These are phyloP conservation scores for barley (Hordeum vulgare) DNA, from an alignment of 176 grass and related monocot species.

Conservation along the genomic window DNA sequence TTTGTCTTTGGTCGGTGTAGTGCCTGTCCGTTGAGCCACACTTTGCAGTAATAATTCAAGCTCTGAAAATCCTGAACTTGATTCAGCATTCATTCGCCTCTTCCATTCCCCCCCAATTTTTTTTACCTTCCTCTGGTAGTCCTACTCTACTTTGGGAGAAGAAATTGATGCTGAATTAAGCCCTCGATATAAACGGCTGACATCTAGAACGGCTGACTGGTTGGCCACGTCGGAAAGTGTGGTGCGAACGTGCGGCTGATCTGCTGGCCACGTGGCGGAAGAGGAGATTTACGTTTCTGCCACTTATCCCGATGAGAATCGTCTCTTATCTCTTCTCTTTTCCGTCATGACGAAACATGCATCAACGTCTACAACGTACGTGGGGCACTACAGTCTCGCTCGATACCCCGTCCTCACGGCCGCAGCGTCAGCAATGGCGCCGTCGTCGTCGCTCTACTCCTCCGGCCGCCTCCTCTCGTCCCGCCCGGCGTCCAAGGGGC, in stretches of 20 bases:
- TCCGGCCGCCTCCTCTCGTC: conserved; percentile 14
- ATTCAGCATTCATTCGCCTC: background rate
- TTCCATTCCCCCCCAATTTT: background rate
- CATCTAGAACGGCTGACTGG: background rate
- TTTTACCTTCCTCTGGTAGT: no score
- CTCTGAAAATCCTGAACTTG: conserved; percentile 28
- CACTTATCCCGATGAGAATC: conserved; percentile 38
- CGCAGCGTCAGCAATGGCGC: background rate
- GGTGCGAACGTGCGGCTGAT: background rate
- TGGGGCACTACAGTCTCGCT: background rate
- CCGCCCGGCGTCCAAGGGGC: background rate
- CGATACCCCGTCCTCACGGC: background rate
- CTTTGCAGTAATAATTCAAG: conserved; percentile 50
- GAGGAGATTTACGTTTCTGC: conserved; percentile 9
- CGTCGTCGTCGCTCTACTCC: conserved; percentile 17
- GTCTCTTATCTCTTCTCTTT: conserved; percentile 30
- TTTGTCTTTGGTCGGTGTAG: conserved; percentile 10
- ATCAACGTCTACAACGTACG: background rate
- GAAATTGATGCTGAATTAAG: no score
- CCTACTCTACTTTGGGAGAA: no score
- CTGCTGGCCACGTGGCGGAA: background rate
- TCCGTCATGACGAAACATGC: background rate
- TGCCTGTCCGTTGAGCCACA: conserved; percentile 29
- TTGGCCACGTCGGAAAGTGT: background rate
- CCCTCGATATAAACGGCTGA: no score